A percentile compares a stretch with the other conserved stretches of the same genome.
Evolutionary conservation across 371 early-diverging fungal species (phyloP).

Genomic region (Lichtheimia corymbifera): DNA sequence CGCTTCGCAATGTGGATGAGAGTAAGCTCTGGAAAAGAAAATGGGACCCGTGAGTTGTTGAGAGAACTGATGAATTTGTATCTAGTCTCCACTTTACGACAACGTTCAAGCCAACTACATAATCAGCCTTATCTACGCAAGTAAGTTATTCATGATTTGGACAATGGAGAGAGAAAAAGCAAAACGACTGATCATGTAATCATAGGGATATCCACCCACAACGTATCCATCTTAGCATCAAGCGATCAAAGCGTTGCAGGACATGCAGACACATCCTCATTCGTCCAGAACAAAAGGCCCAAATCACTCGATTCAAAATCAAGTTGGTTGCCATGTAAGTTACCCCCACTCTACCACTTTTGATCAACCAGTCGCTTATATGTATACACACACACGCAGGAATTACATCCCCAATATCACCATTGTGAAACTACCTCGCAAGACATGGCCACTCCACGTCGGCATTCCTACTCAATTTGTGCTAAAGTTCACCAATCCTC

Average conservation of each 20-base stretch:
- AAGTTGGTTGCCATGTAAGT: conserved; percentile 76
- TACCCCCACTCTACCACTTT: neutral
- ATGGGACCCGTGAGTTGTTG: neutral
- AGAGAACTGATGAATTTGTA: neutral
- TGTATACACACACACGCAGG: conserved; percentile 28
- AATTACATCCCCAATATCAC: conserved; percentile 80
- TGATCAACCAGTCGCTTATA: neutral
- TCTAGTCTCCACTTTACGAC: conserved; percentile 66
- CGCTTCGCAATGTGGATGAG: conserved; percentile 43
- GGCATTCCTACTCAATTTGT: conserved; percentile 62
- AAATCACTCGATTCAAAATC: conserved; percentile 83
- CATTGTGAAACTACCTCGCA: conserved; percentile 60
- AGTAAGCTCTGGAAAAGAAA: conserved; percentile 15
- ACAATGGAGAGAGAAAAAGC: neutral
- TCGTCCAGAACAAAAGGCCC: conserved; percentile 91
- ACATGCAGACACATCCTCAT: conserved; percentile 86
- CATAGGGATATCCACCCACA: conserved; percentile 71
- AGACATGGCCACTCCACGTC: conserved; percentile 53
- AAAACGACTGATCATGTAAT: neutral
- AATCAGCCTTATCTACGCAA: conserved; percentile 63
- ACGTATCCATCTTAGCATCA: conserved; percentile 84
- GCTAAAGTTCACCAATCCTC: conserved; percentile 85
- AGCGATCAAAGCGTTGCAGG: conserved; percentile 84
- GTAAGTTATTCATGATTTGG: conserved; percentile 15
- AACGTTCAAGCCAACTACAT: conserved; percentile 69